Conservation (phyloP, 2,329 filamentous ascomycete species). For the Sphaceloma murrayae region DNA sequence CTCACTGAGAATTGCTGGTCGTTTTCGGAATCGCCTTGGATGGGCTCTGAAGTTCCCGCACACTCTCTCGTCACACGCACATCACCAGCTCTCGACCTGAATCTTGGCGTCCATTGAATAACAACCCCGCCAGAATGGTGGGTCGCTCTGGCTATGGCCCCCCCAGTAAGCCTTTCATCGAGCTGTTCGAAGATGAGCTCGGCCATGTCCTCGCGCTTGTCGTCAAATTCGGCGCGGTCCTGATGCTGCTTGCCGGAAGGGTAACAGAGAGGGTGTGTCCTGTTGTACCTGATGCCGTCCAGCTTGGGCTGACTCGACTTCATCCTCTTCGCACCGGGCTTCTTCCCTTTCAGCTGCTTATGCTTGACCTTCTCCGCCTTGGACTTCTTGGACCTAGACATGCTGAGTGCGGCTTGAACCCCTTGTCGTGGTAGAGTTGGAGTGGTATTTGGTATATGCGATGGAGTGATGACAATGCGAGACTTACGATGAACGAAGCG, state of each 20-base stretch:
- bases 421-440: no score
- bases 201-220: background rate
- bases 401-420: no score
- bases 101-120: background rate
- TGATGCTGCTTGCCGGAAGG: background rate
- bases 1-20: slow-evolving; percentile 44
- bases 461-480: no score
- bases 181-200: background rate
- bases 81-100: background rate
- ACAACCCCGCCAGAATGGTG: background rate
- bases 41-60: background rate
- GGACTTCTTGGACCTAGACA: no score
- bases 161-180: background rate
- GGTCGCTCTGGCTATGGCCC: background rate
- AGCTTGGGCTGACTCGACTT: background rate
- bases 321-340: no score
- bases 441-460: no score
- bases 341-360: no score
- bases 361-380: no score
- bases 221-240: background rate
- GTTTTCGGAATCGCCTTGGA: no score
- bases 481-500: no score
- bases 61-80: slow-evolving; percentile 26
- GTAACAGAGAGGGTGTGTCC: background rate
- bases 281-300: background rate